A percentile compares a stretch with the other conserved stretches of the same genome.
phyloP scores from a whole-genome alignment of 306 rosid genomes.

The Betula pendula region DNA sequence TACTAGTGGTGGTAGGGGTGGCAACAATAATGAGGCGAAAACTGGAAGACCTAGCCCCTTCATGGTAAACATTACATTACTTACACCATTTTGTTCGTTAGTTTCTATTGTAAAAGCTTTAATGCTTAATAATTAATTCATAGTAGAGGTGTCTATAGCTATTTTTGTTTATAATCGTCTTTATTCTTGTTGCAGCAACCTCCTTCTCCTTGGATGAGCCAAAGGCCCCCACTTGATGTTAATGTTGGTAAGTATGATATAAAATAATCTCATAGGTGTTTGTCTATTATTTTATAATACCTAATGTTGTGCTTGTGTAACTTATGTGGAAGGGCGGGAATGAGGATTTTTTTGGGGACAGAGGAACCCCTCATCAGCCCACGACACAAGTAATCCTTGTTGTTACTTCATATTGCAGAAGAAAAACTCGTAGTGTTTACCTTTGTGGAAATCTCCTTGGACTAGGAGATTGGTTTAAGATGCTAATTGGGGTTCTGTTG shows the following conservation, averaged over 20 bases:
- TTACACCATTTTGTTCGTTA: background rate
- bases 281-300: slow-evolving; percentile 38
- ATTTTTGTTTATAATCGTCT: slow-evolving; percentile 7
- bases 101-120: slow-evolving; percentile 1
- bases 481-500: background rate
- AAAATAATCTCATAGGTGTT: slow-evolving; percentile 15
- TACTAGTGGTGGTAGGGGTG: slow-evolving; percentile 43
- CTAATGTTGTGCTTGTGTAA: slow-evolving; percentile 46
- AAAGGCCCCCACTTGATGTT: slow-evolving; percentile 90
- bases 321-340: slow-evolving; percentile 98
- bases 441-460: background rate
- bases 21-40: slow-evolving; percentile 57
- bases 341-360: slow-evolving; percentile 76
- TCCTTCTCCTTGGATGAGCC: slow-evolving; percentile 93
- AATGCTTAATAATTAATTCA: background rate
- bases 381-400: slow-evolving; percentile 68
- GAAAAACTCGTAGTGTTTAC: background rate
- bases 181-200: slow-evolving; percentile 67
- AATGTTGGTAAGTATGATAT: slow-evolving; percentile 76
- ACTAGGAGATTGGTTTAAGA: background rate
- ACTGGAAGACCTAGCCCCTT: slow-evolving; percentile 70
- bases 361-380: slow-evolving; percentile 75
- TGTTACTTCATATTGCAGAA: slow-evolving; percentile 22
- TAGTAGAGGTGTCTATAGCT: background rate
- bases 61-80: slow-evolving; percentile 51